Conservation (phyloP, 202 grass and related monocot genomes). For the Carex sylvatica region DNA sequence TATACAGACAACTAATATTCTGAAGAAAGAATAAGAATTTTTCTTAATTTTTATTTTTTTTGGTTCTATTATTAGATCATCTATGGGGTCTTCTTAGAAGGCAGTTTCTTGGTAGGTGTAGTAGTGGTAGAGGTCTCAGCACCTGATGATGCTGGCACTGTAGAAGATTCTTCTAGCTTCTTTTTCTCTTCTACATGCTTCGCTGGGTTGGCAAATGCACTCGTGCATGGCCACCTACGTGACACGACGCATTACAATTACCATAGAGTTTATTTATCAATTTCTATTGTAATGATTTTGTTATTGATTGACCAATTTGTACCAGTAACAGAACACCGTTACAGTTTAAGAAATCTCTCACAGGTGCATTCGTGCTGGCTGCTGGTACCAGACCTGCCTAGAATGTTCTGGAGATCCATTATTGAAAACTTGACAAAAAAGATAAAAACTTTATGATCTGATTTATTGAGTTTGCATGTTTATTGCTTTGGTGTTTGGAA, state of each 20-base stretch:
- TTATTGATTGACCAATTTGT: neutral
- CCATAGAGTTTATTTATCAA: neutral
- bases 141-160: conserved; percentile 35
- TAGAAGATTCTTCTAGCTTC: conserved; percentile 33
- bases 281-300: neutral
- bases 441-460: neutral
- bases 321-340: neutral
- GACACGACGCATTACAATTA: neutral
- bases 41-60: neutral
- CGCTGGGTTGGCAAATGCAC: conserved; percentile 51
- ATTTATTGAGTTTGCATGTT: neutral
- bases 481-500: neutral
- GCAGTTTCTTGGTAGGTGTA: conserved; percentile 48
- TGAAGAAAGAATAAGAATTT: conserved; percentile 5
- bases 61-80: conserved; percentile 1
- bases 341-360: neutral
- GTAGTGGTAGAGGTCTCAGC: conserved; percentile 42
- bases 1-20: conserved; percentile 15
- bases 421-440: conserved; percentile 1
- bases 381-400: neutral
- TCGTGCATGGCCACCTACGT: conserved; percentile 66
- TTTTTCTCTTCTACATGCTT: conserved; percentile 36
- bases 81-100: conserved; percentile 55
- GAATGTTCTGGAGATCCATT: neutral
- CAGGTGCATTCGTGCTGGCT: neutral